Evolutionary conservation across 2,329 filamentous ascomycete genomes (phyloP).

Genomic region (Neurospora crassa): DNA sequence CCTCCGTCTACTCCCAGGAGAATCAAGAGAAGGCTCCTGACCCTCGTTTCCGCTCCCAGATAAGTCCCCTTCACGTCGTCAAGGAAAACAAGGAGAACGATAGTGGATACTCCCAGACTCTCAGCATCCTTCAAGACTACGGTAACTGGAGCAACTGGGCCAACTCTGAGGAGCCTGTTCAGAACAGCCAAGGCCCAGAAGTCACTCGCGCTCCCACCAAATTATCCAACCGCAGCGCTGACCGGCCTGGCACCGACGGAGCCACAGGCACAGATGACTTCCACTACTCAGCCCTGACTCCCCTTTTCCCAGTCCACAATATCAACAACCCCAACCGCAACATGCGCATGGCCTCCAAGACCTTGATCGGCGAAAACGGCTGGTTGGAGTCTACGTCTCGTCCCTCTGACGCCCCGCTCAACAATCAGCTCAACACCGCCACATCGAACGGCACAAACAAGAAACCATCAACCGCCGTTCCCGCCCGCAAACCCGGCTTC

Average conservation of each 20-base stretch:
- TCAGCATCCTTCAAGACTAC: slow-evolving; percentile 14
- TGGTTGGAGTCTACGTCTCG: slow-evolving; percentile 41
- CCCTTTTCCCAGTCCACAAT: neutral
- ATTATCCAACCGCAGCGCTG: neutral
- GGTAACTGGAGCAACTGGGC: slow-evolving; percentile 4
- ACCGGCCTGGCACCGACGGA: neutral
- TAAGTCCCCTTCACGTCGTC: slow-evolving; percentile 21
- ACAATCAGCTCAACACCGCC: slow-evolving; percentile 5
- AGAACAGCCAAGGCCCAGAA: slow-evolving; percentile 11
- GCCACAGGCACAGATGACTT: slow-evolving; percentile 16
- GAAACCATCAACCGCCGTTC: neutral
- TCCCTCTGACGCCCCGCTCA: slow-evolving; percentile 16
- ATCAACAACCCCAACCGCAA: neutral
- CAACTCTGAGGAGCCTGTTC: slow-evolving; percentile 14
- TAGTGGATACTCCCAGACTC: neutral
- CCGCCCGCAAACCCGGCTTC: slow-evolving; percentile 26
- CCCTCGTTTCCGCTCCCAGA: neutral
- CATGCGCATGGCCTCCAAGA: slow-evolving; percentile 36
- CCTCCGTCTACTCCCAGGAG: slow-evolving; percentile 26
- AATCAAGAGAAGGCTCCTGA: slow-evolving; percentile 10
- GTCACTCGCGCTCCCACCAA: neutral
- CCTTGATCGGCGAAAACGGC: slow-evolving; percentile 44
- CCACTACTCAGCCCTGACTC: neutral
- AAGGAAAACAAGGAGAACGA: slow-evolving; percentile 11
- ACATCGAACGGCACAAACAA: slow-evolving; percentile 1